Conservation (phyloP, 305 asterid species). For the Lippia alba region DNA sequence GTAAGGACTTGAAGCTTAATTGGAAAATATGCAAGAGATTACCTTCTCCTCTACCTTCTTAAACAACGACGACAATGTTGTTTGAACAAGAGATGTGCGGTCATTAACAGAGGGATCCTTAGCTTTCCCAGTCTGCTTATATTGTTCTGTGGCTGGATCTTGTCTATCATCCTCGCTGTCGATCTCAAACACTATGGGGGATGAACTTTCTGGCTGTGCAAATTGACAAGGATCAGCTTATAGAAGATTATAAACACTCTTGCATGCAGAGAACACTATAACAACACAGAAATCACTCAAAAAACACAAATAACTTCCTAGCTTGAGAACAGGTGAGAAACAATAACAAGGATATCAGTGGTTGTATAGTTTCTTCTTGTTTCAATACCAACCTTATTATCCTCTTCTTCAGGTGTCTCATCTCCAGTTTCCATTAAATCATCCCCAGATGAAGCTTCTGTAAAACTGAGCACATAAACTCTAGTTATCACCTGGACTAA, state of each 20-base stretch:
- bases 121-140: slow-evolving; percentile 44
- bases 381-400: slow-evolving; percentile 38
- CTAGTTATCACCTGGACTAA: slow-evolving; percentile 19
- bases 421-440: slow-evolving; percentile 47
- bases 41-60: slow-evolving; percentile 87
- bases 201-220: slow-evolving; percentile 47
- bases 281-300: no score
- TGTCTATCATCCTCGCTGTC: slow-evolving; percentile 44
- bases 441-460: slow-evolving; percentile 70
- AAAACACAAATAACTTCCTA: slow-evolving; percentile 16
- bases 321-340: slow-evolving; percentile 24
- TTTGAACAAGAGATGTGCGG: slow-evolving; percentile 67
- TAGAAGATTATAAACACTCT: slow-evolving; percentile 21
- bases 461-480: slow-evolving; percentile 54
- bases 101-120: slow-evolving; percentile 47
- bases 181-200: slow-evolving; percentile 44
- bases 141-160: slow-evolving; percentile 42
- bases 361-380: slow-evolving; percentile 31
- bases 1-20: neutral
- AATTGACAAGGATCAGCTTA: slow-evolving; percentile 47
- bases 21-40: slow-evolving; percentile 35
- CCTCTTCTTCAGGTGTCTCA: slow-evolving; percentile 59
- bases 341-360: slow-evolving; percentile 48
- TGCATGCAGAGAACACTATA: no score
- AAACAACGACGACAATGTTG: slow-evolving; percentile 72